These are phyloP conservation scores for Microcera coccophila DNA, from an alignment of 2,329 filamentous ascomycete species.

Conservation along the genomic window DNA sequence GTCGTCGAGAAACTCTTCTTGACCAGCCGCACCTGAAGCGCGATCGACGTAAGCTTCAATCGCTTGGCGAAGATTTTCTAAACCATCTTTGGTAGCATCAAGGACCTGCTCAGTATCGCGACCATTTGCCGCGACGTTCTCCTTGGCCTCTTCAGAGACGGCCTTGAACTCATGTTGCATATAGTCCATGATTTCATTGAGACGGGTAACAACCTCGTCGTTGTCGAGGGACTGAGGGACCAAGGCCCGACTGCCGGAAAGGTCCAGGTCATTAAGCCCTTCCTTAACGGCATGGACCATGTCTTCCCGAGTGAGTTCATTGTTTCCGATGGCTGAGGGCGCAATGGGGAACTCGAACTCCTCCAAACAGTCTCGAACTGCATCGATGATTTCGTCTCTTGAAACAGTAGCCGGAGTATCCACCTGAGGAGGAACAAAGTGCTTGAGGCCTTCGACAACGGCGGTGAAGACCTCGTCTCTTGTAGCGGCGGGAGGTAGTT, in stretches of 20 bases:
- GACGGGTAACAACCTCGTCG: constrained; percentile 50
- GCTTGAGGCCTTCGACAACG: constrained; percentile 79
- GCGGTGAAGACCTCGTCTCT: constrained; percentile 82
- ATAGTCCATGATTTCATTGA: constrained; percentile 62
- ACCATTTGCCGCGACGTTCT: constrained; percentile 74
- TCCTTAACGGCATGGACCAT: constrained; percentile 62
- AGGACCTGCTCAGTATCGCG: constrained; percentile 84
- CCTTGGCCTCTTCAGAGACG: constrained; percentile 63
- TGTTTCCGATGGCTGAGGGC: constrained; percentile 49
- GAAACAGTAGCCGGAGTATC: constrained; percentile 67
- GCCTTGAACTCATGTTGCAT: constrained; percentile 58
- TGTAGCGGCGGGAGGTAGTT: constrained; percentile 58
- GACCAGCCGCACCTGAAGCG: constrained; percentile 62
- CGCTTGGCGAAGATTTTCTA: constrained; percentile 74
- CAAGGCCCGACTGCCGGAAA: constrained; percentile 39
- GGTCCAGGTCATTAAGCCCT: constrained; percentile 51
- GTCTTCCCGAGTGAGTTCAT: constrained; percentile 56
- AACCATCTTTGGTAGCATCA: constrained; percentile 80
- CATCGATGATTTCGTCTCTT: constrained; percentile 76
- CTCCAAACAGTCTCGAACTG: constrained; percentile 81
- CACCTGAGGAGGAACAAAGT: constrained; percentile 71
- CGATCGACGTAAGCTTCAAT: constrained; percentile 79
- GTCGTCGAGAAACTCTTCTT: constrained; percentile 73
- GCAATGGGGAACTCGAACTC: constrained; percentile 73
- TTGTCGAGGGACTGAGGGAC: constrained; percentile 41